Percentiles rank a stretch among this genome's conserved stretches.
Conservation (phyloP, 2,329 filamentous ascomycete genomes). For the Trichoderma brevicompactum region DNA sequence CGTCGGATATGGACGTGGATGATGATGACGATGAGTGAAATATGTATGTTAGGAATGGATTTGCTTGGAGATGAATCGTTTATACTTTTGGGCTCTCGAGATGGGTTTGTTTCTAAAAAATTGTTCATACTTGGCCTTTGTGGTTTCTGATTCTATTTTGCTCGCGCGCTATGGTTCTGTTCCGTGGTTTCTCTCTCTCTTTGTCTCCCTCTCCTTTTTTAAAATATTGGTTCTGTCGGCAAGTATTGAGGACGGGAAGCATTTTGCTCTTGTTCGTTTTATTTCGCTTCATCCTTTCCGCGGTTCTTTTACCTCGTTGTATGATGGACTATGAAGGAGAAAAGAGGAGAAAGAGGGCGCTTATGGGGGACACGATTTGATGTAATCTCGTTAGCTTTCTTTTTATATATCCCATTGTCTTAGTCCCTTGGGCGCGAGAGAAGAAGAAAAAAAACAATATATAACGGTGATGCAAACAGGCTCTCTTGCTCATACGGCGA, state of each 20-base stretch:
- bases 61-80: conserved; percentile 22
- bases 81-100: not conserved
- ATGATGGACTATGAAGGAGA: not conserved
- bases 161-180: not conserved
- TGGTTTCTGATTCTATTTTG: not conserved
- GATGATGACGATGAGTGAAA: conserved; percentile 35
- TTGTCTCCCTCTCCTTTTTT: not conserved
- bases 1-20: conserved; percentile 45
- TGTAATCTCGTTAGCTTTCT: not conserved
- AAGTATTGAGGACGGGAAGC: not conserved
- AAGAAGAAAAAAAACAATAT: not conserved
- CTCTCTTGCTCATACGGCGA: not conserved
- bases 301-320: not conserved
- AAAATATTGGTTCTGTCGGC: not conserved
- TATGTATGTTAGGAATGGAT: conserved; percentile 23
- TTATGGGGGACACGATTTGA: not conserved
- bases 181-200: not conserved
- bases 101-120: conserved; percentile 1
- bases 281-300: not conserved
- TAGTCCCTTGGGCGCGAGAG: not conserved
- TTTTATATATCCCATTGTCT: conserved; percentile 9
- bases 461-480: not conserved
- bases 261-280: not conserved
- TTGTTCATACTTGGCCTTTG: conserved; percentile 14
- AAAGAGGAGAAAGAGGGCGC: not conserved